Evolutionary conservation across 768 basidiomycete genomes (phyloP), one percentile per base, ranked within the genome.

Genomic region (Ramaria rubella): DNA sequence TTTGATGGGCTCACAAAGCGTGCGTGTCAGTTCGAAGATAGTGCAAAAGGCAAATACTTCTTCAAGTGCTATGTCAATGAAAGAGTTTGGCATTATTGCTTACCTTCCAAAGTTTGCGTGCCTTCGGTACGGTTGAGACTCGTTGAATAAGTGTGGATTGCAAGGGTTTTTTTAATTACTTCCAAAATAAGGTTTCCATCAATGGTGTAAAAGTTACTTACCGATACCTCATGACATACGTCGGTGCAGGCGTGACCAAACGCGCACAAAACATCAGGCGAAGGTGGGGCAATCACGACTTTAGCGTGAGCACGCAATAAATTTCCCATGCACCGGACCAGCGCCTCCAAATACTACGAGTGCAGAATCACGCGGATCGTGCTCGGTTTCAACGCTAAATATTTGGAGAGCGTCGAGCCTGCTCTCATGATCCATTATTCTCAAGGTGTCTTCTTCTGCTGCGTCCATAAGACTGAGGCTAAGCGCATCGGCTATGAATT

Each of bases 201-300:
- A 8, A 9, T 21, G 49, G 33, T 8, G 49, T 30, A 31, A 17
- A 51, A 30, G 29, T 64, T 49, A 1, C 67, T 64, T 29, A 58
- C 59, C 17, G 63, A 63, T 26, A 61, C 46, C 60, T 68, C 67
- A 54, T 69, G 64, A n/a, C 65, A 60, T 33, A 67, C 55, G 21
- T 61, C 58, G 27, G 68, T 69, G 29, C 64, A 63, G 4, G 66
- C 68, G 45, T 67, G 67, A 4, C 68, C 68, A 42, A 68, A 63
- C 14, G 68, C 67, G 49, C 68, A 69, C 15, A 69, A 62, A 4
- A 69, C 68, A 55, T 67, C 68, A 7, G 68, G 68, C 24, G 67
- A 67, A 9, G 68, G 67, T 2, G 68, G 68, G 12, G 68, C 58
- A 24, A 69, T 68, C 1, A 63, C 58, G 40, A 67, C 67, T 42